phyloP scores from a whole-genome alignment of 2,329 filamentous ascomycete genomes.

The Beauveria sp. region DNA sequence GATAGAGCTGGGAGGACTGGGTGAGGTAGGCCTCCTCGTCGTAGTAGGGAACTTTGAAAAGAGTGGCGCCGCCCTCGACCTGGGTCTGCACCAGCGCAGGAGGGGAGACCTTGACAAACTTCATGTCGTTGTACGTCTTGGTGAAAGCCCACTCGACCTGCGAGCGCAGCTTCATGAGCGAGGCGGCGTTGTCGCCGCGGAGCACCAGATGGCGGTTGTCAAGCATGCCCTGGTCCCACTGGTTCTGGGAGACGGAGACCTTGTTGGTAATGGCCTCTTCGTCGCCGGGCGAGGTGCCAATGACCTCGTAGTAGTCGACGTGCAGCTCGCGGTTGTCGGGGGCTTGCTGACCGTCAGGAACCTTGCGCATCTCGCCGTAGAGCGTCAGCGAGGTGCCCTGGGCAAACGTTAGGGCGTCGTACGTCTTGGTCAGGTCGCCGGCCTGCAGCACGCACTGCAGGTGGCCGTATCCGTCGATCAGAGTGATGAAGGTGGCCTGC shows the following conservation, averaged over 20 bases:
- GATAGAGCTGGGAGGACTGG: slow-evolving; percentile 93
- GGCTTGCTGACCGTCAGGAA: slow-evolving; percentile 69
- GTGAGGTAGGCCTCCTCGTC: slow-evolving; percentile 87
- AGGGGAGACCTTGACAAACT: slow-evolving; percentile 76
- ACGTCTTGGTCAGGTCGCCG: slow-evolving; percentile 80
- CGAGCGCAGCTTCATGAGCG: slow-evolving; percentile 80
- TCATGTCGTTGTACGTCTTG: slow-evolving; percentile 66
- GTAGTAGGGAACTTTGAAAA: slow-evolving; percentile 88
- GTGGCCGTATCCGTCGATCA: slow-evolving; percentile 69
- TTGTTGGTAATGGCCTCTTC: slow-evolving; percentile 87
- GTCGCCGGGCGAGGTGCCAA: slow-evolving; percentile 72
- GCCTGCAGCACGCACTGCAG: slow-evolving; percentile 74
- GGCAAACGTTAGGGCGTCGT: slow-evolving; percentile 78
- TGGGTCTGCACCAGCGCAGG: slow-evolving; percentile 92
- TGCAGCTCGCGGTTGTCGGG: slow-evolving; percentile 82
- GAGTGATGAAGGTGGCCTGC: slow-evolving; percentile 77
- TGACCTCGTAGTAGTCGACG: slow-evolving; percentile 80
- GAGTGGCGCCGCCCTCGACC: slow-evolving; percentile 84
- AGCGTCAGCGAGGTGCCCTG: slow-evolving; percentile 83
- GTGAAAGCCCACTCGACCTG: slow-evolving; percentile 75
- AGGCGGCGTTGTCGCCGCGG: slow-evolving; percentile 74
- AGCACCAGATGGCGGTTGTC: slow-evolving; percentile 80
- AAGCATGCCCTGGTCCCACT: slow-evolving; percentile 50
- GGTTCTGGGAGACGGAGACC: slow-evolving; percentile 40
- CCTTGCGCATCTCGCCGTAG: slow-evolving; percentile 73